A percentile compares a stretch with the other conserved stretches of the same genome.
phyloP scores from a whole-genome alignment of 345 rosid species.

The Linum lewisii region DNA sequence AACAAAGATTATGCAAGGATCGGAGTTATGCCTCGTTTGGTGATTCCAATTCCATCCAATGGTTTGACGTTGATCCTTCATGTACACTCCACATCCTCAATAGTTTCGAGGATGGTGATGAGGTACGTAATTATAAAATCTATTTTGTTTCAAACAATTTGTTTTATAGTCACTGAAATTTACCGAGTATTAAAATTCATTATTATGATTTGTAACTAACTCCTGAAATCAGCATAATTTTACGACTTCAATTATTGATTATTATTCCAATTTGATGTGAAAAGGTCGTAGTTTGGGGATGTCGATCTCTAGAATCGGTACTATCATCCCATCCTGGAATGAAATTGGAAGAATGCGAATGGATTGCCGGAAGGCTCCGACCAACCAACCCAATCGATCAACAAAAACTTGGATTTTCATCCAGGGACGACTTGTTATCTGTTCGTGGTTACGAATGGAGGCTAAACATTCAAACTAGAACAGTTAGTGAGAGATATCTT shows the following conservation, averaged over 20 bases:
- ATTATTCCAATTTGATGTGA: too few relatives aligned
- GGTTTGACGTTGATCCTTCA: neutral
- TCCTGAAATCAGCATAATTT: too few relatives aligned
- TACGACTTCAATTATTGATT: too few relatives aligned
- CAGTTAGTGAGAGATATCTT: constrained; percentile 26
- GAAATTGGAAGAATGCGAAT: constrained; percentile 22
- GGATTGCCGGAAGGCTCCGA: too few relatives aligned
- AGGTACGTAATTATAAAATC: neutral
- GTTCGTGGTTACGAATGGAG: constrained; percentile 34
- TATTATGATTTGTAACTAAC: too few relatives aligned
- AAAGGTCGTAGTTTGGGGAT: constrained; percentile 42
- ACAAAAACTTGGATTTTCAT: too few relatives aligned
- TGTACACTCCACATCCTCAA: constrained; percentile 3
- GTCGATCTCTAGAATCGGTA: constrained; percentile 29
- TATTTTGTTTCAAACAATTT: too few relatives aligned
- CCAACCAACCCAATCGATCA: too few relatives aligned
- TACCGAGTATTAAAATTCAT: too few relatives aligned
- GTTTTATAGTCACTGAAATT: too few relatives aligned
- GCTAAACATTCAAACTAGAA: constrained; percentile 25
- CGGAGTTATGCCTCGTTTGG: constrained; percentile 5
- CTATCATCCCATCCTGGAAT: constrained; percentile 32
- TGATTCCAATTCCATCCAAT: neutral
- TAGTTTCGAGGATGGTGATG: constrained; percentile 7
- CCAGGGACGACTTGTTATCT: too few relatives aligned
- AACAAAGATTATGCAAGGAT: neutral